These are phyloP conservation scores for Starmerella potacharoeniae DNA, from an alignment of 805 yeast genomes.

Conservation along the genomic window DNA sequence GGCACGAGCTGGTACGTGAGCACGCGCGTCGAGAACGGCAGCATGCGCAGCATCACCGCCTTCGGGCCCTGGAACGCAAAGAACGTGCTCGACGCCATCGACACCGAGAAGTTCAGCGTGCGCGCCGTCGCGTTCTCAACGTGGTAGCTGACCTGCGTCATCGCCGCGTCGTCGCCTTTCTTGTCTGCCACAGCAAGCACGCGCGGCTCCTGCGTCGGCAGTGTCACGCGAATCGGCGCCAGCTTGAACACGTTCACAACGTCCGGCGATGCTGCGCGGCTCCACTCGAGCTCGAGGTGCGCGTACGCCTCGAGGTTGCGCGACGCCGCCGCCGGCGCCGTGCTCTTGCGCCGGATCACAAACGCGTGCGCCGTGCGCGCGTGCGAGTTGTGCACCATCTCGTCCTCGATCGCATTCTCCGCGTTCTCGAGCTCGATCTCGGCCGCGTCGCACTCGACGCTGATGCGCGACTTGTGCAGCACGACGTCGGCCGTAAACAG, in stretches of 20 bases:
- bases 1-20: conserved; percentile 26
- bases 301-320: conserved; percentile 25
- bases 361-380: conserved; percentile 10
- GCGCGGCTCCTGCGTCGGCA: conserved; percentile 25
- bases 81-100: conserved; percentile 33
- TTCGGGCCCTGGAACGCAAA: conserved; percentile 34
- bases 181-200: conserved; percentile 20
- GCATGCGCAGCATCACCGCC: conserved; percentile 34
- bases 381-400: conserved; percentile 11
- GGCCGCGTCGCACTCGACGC: conserved; percentile 5
- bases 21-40: conserved; percentile 47
- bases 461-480: conserved; percentile 3
- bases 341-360: not conserved
- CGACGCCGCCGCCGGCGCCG: not conserved
- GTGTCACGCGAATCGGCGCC: conserved; percentile 20
- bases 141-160: conserved; percentile 34
- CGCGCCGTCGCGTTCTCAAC: conserved; percentile 69
- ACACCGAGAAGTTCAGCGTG: conserved; percentile 50
- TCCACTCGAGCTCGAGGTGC: conserved; percentile 27
- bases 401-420: not conserved
- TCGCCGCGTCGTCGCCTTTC: conserved; percentile 22
- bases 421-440: conserved; percentile 6
- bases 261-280: conserved; percentile 17
- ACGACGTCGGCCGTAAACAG: conserved; percentile 14
- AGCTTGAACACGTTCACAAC: conserved; percentile 12